phyloP scores from a whole-genome alignment of 306 rosid species.

The Trifolium pratense region DNA sequence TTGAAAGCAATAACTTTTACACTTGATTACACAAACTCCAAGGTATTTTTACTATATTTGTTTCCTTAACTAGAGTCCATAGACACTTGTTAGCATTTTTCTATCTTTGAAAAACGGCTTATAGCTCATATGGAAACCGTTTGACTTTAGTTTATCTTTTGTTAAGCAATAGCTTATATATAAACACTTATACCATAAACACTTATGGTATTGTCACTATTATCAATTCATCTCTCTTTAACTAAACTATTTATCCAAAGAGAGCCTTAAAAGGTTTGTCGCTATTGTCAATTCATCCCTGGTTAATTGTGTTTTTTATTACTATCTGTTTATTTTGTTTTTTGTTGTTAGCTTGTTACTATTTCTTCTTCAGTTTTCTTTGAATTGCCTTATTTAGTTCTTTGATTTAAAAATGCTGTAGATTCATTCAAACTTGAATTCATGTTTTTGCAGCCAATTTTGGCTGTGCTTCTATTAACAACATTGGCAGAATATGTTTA shows the following conservation, averaged over 20 bases:
- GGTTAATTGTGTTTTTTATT: neutral
- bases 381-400: slow-evolving; percentile 2
- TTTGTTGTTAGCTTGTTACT: slow-evolving; percentile 14
- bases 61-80: no score
- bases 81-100: no score
- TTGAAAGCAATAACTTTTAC: no score
- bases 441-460: slow-evolving; percentile 1
- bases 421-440: slow-evolving; percentile 3
- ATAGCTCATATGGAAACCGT: neutral
- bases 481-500: slow-evolving; percentile 15
- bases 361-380: slow-evolving; percentile 6
- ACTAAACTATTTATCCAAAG: no score
- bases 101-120: no score
- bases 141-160: neutral
- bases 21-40: no score
- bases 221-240: neutral
- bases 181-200: no score
- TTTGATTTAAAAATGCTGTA: neutral
- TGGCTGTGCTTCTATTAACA: neutral
- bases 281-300: neutral
- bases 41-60: no score
- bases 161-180: no score
- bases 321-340: neutral
- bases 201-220: neutral
- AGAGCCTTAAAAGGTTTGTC: neutral